These are phyloP conservation scores for Exophiala phaeomuriformis DNA, from an alignment of 2,329 filamentous ascomycete genomes.

Conservation along the genomic window DNA sequence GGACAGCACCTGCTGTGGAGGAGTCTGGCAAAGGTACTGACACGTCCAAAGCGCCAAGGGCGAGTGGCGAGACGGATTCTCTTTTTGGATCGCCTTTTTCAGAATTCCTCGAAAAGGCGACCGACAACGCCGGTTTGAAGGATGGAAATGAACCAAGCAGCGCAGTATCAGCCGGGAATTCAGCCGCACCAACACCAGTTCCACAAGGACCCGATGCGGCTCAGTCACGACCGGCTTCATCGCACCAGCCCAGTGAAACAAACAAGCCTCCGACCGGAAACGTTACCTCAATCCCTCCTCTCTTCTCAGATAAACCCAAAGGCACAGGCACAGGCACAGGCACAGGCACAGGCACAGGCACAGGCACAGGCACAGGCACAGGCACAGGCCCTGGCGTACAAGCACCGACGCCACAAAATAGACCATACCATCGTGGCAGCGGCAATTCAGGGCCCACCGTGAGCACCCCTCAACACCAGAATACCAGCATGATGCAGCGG, in stretches of 20 bases:
- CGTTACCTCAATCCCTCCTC: slow-evolving; percentile 7
- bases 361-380: background rate
- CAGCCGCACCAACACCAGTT: background rate
- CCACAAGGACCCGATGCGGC: background rate
- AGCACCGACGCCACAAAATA: background rate
- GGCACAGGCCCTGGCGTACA: background rate
- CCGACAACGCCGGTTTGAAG: slow-evolving; percentile 13
- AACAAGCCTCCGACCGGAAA: background rate
- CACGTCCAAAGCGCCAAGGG: background rate
- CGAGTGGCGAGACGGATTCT: slow-evolving; percentile 6
- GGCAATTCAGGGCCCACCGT: background rate
- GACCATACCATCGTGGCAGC: background rate
- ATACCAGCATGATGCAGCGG: background rate
- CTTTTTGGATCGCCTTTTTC: slow-evolving; percentile 15
- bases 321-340: background rate
- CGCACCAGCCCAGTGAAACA: background rate
- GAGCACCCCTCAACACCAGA: background rate
- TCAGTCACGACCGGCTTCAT: background rate
- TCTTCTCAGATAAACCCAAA: slow-evolving; percentile 12
- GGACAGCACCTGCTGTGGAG: slow-evolving; percentile 8
- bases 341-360: background rate
- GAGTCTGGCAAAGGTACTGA: background rate
- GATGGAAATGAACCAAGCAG: background rate
- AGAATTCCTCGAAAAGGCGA: slow-evolving; percentile 15
- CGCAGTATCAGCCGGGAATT: background rate